Evolutionary conservation across 2,329 filamentous ascomycete species (phyloP).

Genomic region (Paecilomyces sp.): DNA sequence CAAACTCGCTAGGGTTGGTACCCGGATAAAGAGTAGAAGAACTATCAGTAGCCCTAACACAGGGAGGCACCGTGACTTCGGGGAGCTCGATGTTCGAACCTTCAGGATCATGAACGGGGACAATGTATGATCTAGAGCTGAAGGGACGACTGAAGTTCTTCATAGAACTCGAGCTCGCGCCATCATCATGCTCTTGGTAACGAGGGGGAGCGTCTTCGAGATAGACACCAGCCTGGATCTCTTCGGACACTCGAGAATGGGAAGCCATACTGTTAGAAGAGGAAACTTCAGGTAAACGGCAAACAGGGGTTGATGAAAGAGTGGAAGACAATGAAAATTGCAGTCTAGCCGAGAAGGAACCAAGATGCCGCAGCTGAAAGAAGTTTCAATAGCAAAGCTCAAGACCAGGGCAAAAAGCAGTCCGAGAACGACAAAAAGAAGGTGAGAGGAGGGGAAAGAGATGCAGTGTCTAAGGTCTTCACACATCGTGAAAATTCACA

Average conservation of each 20-base stretch:
- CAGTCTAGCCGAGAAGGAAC: not conserved
- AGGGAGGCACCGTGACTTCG: not conserved
- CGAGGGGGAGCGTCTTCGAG: not conserved
- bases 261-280: not conserved
- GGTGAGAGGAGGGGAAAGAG: not conserved
- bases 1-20: not conserved
- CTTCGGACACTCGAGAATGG: not conserved
- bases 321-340: not conserved
- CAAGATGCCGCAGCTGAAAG: not conserved
- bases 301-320: not conserved
- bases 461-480: not conserved
- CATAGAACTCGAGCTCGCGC: not conserved
- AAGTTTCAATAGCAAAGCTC: not conserved
- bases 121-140: not conserved
- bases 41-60: not conserved
- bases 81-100: not conserved
- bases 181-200: not conserved
- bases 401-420: not conserved
- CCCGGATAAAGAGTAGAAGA: not conserved
- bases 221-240: not conserved
- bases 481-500: not conserved
- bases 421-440: not conserved
- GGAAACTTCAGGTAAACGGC: not conserved
- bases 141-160: constrained; percentile 5
- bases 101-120: constrained; percentile 1